Evolutionary conservation across 305 asterid species (phyloP), one percentile per base, ranked within the genome.

Genomic region (Lippia alba): DNA sequence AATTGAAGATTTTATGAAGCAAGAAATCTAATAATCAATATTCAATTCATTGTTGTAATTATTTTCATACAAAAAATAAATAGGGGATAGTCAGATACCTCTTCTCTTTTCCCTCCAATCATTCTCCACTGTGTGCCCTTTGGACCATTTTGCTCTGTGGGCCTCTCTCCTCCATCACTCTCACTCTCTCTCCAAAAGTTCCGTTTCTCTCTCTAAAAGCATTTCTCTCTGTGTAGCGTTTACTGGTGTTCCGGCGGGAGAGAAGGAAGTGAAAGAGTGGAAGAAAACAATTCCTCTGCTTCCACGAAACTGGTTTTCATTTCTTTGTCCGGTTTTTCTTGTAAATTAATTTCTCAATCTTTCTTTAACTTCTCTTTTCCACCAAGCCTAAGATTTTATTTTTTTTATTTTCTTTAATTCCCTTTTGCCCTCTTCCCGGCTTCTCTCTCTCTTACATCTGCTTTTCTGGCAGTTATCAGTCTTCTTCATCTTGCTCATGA

Each of bases 181-280:
- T 64, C 16, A 33, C 70, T 66, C 61, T 67, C 50, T 50, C 61
- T 40, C 30, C 30, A 19, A 66, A 53, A 46, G 67, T 56, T 32
- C 40, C 7, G 32, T 66, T 45, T 78, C 68, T 83, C 71, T 70
- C 71, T 64, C 68, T 49, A 51, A 24, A 34, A 9, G 32, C 53
- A 12, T 34, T 34, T 55, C 57, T 50, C 65, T 67, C 48, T 60
- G 40, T 32, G 15, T 33, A 15, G 50, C 66, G 66, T 46, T 66
- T 57, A 50, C 83, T 60, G 70, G 86, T 73, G 82, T 82, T 81
- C 85, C 89, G 90, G 87, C 91, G 96, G 85, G 83, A 80, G 90
- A 40, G 79, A 78, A 84, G 94, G 90, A 82, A 89, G 96, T 82
- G 82, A 80, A 87, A 71, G 98, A 88, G 96, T 90, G 81, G 87